Conservation (phyloP, 2,329 filamentous ascomycete genomes). For the Colletotrichum plurivorum region DNA sequence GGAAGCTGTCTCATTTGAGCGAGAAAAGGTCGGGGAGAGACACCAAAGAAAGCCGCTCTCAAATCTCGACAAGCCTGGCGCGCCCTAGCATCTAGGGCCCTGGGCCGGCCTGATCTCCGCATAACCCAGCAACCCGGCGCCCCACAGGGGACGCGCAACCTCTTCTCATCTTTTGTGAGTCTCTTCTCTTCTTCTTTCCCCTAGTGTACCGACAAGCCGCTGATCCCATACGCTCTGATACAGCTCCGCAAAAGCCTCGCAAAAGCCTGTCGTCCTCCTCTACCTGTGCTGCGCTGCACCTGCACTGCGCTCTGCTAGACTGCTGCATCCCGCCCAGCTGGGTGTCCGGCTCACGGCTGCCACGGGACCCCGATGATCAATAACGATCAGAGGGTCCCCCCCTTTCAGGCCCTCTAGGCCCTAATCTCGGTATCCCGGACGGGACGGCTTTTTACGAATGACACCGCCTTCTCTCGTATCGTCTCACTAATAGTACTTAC, state of each 20-base stretch:
- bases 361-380: conserved; percentile 24
- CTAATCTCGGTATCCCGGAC: conserved; percentile 18
- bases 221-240: conserved; percentile 41
- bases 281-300: conserved; percentile 24
- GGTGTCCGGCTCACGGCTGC: conserved; percentile 16
- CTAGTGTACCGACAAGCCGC: conserved; percentile 12
- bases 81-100: too few relatives aligned
- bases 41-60: too few relatives aligned
- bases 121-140: conserved; percentile 39
- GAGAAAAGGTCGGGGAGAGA: not conserved
- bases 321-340: conserved; percentile 12
- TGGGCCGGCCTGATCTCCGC: conserved; percentile 34
- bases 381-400: not conserved
- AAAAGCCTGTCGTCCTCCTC: conserved; percentile 29
- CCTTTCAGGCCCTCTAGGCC: not conserved
- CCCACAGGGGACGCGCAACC: conserved; percentile 41
- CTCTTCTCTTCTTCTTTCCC: conserved; percentile 27
- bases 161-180: conserved; percentile 23
- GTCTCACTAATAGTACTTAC: conserved; percentile 10
- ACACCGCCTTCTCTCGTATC: conserved; percentile 5
- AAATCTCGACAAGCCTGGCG: not conserved
- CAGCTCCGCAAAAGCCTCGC: conserved; percentile 35
- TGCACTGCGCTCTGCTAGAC: too few relatives aligned
- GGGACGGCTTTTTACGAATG: conserved; percentile 8
- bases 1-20: not conserved